These are phyloP conservation scores for Aspergillus sp. DNA, from an alignment of 2,329 filamentous ascomycete genomes.

Conservation along the genomic window DNA sequence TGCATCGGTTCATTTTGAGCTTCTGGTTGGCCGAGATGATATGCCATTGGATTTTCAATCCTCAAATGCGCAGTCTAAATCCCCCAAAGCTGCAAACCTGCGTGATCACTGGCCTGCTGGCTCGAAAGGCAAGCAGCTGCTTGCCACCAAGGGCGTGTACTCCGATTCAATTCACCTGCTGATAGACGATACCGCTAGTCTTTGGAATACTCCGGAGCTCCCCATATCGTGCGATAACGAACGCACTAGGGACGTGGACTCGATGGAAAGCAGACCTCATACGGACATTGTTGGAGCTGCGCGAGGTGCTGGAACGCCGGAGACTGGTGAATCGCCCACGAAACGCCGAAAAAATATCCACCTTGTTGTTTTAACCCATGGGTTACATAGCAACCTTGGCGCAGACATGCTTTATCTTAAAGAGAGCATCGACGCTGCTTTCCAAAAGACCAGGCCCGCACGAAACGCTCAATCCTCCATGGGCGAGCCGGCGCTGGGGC, in stretches of 20 bases:
- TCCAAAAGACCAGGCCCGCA: conserved; percentile 60
- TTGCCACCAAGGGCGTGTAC: conserved; percentile 73
- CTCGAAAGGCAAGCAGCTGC: conserved; percentile 54
- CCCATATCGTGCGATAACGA: conserved; percentile 57
- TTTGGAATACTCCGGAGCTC: conserved; percentile 91
- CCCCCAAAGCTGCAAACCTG: conserved; percentile 65
- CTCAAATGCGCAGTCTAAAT: conserved; percentile 50
- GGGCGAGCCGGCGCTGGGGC: not conserved
- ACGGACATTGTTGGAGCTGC: conserved; percentile 41
- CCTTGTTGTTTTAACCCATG: conserved; percentile 89
- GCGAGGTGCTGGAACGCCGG: not conserved
- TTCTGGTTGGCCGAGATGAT: conserved; percentile 81
- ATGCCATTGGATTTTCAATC: conserved; percentile 73
- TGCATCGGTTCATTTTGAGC: conserved; percentile 82
- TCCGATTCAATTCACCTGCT: conserved; percentile 75
- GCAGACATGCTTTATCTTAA: conserved; percentile 97
- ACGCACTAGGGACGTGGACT: conserved; percentile 5
- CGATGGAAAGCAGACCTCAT: no score
- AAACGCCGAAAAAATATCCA: conserved; percentile 61
- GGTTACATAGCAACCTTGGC: conserved; percentile 90
- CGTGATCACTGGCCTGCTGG: conserved; percentile 71
- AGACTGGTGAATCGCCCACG: conserved; percentile 14
- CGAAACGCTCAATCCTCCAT: not conserved
- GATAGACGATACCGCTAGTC: conserved; percentile 80
- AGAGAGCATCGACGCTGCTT: conserved; percentile 78